These are phyloP conservation scores for Davidsoniella neocaledoniae DNA, from an alignment of 2,329 filamentous ascomycete genomes.

Conservation along the genomic window DNA sequence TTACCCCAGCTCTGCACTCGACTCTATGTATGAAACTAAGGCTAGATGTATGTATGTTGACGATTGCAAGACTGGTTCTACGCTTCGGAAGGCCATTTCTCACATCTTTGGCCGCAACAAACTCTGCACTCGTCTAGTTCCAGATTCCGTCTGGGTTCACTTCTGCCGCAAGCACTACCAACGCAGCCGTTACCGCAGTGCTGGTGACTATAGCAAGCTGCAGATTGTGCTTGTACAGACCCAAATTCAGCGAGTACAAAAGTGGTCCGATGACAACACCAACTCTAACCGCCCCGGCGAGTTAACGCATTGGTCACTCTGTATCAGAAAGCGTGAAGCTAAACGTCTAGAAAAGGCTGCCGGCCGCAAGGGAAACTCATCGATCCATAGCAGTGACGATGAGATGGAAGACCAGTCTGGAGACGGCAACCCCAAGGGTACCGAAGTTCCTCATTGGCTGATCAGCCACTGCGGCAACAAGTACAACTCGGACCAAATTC, in stretches of 20 bases:
- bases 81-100: conserved; percentile 58
- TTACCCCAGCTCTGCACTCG: conserved; percentile 11
- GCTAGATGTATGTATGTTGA: conserved; percentile 13
- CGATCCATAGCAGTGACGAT: conserved; percentile 13
- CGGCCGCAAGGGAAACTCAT: conserved; percentile 20
- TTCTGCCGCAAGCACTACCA: conserved; percentile 76
- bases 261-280: conserved; percentile 40
- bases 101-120: conserved; percentile 78
- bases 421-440: conserved; percentile 21
- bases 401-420: conserved; percentile 22
- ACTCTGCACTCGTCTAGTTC: conserved; percentile 53
- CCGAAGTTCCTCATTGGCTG: conserved; percentile 33
- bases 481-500: conserved; percentile 31
- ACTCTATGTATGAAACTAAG: conserved; percentile 12
- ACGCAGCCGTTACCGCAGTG: conserved; percentile 52
- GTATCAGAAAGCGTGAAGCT: conserved; percentile 47
- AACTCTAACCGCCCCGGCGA: conserved; percentile 22
- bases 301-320: conserved; percentile 43
- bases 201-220: conserved; percentile 38
- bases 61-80: conserved; percentile 41
- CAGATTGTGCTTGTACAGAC: conserved; percentile 48
- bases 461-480: conserved; percentile 27
- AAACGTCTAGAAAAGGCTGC: conserved; percentile 27
- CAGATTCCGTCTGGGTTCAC: conserved; percentile 53
- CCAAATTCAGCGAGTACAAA: conserved; percentile 45